Base-by-base conservation (phyloP, 257 asterid genomes). In the Scutellaria galericulata region DNA sequence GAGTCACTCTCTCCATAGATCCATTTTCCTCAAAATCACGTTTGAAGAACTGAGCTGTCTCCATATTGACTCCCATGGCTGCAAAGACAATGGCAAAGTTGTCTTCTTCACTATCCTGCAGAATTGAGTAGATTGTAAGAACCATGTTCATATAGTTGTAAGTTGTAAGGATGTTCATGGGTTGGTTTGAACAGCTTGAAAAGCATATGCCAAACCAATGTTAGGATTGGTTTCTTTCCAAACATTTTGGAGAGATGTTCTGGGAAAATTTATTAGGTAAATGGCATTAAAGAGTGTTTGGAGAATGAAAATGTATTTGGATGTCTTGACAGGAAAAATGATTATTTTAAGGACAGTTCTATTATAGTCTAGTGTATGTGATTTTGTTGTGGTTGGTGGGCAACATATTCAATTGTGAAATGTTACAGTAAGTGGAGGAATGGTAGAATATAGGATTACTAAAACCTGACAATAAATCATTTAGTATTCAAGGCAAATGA, bases 1-100 rank as follows among this genome's bases (percentile, higher is more conserved):
- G 96, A 35, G 98, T 93, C 78, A 93, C 98, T 85, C 98, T 90
- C 83, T 93, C 98, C 98, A 93, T 93, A 13, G 98, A 93, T 56
- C 98, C 98, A 76, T 93, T 93, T 83, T 93, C 98, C 93, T 93
- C 98, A 68, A 93, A 93, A 86, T 93, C 98, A 75, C 98, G 97
- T 83, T 93, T 93, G 79, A 93, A 93, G 81, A 93, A 93, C 75
- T 90, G 98, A 58, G 98, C 98, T 13, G 98, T 93, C 84, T 93
- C 98, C 98, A 93, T 93, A 88, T 93, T 93, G 58, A 93, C 98
- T 85, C 98, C 98, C 98, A 93, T 93, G 75, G 98, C 98, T 44
- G 98, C 98, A 84, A 93, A 93, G 81, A 93, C 98, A 80, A 93
- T 93, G 71, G 98, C 98, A 84, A 93, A 93, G 81, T 93, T 89